phyloP scores from a whole-genome alignment of 176 grass and related monocot genomes.

The Oryza meridionalis region DNA sequence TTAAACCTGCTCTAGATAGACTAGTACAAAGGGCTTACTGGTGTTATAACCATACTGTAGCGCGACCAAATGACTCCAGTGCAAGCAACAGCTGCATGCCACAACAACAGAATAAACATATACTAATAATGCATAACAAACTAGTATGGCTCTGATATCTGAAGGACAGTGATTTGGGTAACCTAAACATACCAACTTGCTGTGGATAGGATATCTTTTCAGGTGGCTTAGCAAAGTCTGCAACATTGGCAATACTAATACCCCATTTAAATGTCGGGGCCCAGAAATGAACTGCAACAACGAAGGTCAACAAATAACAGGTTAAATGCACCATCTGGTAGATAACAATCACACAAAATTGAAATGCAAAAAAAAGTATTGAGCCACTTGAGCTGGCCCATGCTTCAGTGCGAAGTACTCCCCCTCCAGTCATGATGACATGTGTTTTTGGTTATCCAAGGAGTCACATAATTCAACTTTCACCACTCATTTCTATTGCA shows the following conservation, averaged over 20 bases:
- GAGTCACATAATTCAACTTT: neutral
- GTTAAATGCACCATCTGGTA: conserved; percentile 20
- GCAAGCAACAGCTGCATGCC: conserved; percentile 65
- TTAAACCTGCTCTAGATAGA: neutral
- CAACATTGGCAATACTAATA: conserved; percentile 92
- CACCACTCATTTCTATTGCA: neutral
- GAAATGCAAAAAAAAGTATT: neutral
- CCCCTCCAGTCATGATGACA: neutral
- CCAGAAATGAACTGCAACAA: conserved; percentile 85
- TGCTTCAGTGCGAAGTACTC: neutral
- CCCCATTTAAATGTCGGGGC: conserved; percentile 98
- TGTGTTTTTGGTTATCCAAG: neutral
- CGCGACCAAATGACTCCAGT: conserved; percentile 73
- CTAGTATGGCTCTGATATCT: neutral
- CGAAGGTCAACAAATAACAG: neutral
- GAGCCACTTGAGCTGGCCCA: neutral
- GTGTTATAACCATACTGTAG: conserved; percentile 74
- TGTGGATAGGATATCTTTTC: conserved; percentile 97
- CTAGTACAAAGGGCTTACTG: conserved; percentile 50
- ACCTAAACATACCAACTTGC: conserved; percentile 71
- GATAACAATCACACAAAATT: conserved; percentile 12
- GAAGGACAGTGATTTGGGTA: neutral
- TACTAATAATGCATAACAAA: conserved; percentile 3
- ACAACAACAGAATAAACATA: conserved; percentile 21
- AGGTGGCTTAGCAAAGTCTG: conserved; percentile 93